Conservation (phyloP, 2,329 filamentous ascomycete species). For the Claviceps monticola region DNA sequence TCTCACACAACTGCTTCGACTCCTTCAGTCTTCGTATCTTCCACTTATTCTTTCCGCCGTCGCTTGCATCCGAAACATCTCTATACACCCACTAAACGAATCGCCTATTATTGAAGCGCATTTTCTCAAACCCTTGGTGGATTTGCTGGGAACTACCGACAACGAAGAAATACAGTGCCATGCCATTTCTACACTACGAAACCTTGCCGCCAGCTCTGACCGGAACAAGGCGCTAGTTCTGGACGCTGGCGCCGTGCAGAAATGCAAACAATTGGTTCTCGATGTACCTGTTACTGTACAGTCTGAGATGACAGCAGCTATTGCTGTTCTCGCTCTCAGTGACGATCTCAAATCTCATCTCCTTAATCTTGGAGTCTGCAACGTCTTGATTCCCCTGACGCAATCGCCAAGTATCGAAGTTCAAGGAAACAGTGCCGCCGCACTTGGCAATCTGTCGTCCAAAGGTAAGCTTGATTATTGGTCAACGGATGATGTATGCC, state of each 20-base stretch:
- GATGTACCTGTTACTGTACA: conserved; percentile 90
- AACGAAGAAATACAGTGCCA: conserved; percentile 99
- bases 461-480: conserved; percentile 52
- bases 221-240: conserved; percentile 96
- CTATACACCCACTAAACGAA: conserved; percentile 94
- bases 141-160: conserved; percentile 85
- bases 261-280: conserved; percentile 93
- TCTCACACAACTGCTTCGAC: conserved; percentile 68
- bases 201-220: conserved; percentile 91
- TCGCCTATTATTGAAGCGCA: conserved; percentile 97
- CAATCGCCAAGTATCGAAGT: conserved; percentile 95
- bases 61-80: conserved; percentile 97
- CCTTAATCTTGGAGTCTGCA: conserved; percentile 84
- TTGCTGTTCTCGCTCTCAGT: conserved; percentile 87
- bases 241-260: conserved; percentile 91
- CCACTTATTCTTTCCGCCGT: conserved; percentile 93
- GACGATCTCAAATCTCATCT: conserved; percentile 91
- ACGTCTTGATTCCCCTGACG: conserved; percentile 88
- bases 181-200: conserved; percentile 90
- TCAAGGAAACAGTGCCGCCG: conserved; percentile 93
- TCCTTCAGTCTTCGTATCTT: conserved; percentile 89
- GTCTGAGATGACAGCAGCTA: conserved; percentile 98
- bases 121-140: conserved; percentile 85
- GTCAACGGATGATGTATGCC: not conserved
- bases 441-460: conserved; percentile 86